Conservation (phyloP, 768 basidiomycete genomes). For the Pleurotus pulmonarius region DNA sequence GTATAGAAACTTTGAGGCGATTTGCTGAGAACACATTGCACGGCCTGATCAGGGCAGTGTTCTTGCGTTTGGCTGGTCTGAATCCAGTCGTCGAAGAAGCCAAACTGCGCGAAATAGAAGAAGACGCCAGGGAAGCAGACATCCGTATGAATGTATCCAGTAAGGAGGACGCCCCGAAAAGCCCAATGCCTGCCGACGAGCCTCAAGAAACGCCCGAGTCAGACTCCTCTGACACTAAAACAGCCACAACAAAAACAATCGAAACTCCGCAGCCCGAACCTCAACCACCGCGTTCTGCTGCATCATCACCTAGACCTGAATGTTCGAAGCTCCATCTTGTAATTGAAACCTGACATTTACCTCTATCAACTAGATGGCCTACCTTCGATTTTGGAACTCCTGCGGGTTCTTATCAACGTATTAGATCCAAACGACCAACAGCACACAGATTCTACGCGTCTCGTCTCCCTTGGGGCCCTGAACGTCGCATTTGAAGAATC, state of each 20-base stretch:
- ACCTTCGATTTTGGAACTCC: constrained; percentile 87
- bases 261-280: constrained; percentile 6
- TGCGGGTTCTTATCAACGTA: constrained; percentile 92
- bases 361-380: constrained; percentile 61
- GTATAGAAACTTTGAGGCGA: constrained; percentile 76
- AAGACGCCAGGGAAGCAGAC: constrained; percentile 52
- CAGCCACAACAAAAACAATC: constrained; percentile 5
- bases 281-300: constrained; percentile 14
- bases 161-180: constrained; percentile 19
- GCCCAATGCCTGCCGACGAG: constrained; percentile 13
- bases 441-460: constrained; percentile 93
- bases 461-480: constrained; percentile 83
- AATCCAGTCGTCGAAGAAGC: constrained; percentile 67
- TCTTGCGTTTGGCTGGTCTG: constrained; percentile 64
- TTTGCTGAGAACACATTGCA: constrained; percentile 91
- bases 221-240: constrained; percentile 13
- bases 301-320: constrained; percentile 31
- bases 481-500: constrained; percentile 86
- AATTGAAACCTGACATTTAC: too few species aligned
- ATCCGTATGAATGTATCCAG: constrained; percentile 58
- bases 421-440: constrained; percentile 92
- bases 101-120: constrained; percentile 48
- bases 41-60: constrained; percentile 77
- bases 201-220: constrained; percentile 8
- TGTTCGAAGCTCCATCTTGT: constrained; percentile 26